Base-by-base conservation (phyloP, 2,329 filamentous ascomycete species). In the Didymella pinodella region DNA sequence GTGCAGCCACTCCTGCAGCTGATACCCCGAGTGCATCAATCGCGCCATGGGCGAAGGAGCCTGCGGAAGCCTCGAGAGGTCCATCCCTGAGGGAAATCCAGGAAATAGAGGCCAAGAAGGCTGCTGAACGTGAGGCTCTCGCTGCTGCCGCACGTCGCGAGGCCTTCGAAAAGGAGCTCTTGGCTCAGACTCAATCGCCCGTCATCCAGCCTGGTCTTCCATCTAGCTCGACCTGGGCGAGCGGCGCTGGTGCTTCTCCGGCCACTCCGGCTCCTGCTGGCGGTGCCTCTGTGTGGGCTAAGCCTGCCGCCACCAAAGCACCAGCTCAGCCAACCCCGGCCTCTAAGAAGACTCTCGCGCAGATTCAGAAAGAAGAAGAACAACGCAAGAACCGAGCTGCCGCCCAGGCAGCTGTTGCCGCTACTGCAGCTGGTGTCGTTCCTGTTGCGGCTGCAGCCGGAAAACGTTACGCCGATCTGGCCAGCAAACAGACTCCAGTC, bases 301-400 rank as follows among this genome's bases (percentile, higher is more conserved):
- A 91, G 77, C 73, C 75, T 34, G 56, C 81, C 0, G 78, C 81
- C 58, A 81, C 75, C 54, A 89, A 86, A 69, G 74, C 82, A 36
- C 68, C 73, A 25, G 73, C 78, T 41, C 75, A 77, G 38, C 75
- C 78, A 8, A 66, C 57, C 29, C 75, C 73, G 63, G 79, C 69
- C 75, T 81, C 79, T 11, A 95, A 96, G 83, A 97, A 97, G 85
- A 97, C 93, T 0, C 83, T 98, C 44, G 92, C 93, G 25, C 94
- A 98, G 67, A 98, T 99, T 59, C 95, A 98, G 76, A 93, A 93
- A 63, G 95, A 99, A 79, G 95, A 99, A 73, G 95, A 98, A 74
- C 85, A 85, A 18, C 89, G 91, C 65, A 99, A 99, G 84, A 88
- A 90, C 70, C 92, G 90, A 75, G 85, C 87, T 43, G 82, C 82